Percentiles rank a stretch among this genome's conserved stretches.
phyloP scores from a whole-genome alignment of 2,329 filamentous ascomycete species.

The Didymella exigua region DNA sequence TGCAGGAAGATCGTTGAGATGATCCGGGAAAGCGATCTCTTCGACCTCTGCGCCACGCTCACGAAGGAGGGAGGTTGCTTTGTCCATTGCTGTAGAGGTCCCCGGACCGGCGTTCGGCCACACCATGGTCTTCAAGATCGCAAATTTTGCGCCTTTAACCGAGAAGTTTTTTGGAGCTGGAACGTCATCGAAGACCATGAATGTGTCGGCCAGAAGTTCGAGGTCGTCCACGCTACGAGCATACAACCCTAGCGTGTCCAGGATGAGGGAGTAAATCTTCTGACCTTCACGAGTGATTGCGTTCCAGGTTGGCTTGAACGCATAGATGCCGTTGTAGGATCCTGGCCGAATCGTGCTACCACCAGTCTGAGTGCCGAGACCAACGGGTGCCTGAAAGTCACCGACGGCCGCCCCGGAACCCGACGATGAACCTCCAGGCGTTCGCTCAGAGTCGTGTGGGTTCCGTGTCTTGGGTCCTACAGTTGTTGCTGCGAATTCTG shows the following conservation, averaged over 20 bases:
- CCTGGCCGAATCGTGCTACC: slow-evolving; percentile 69
- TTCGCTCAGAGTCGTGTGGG: slow-evolving; percentile 59
- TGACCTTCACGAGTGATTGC: slow-evolving; percentile 66
- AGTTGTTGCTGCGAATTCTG: slow-evolving; percentile 66
- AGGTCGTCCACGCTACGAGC: slow-evolving; percentile 64
- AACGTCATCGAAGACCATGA: slow-evolving; percentile 61
- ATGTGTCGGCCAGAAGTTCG: slow-evolving; percentile 60
- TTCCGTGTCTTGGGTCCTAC: slow-evolving; percentile 63
- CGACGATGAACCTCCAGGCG: slow-evolving; percentile 70
- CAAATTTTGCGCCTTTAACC: slow-evolving; percentile 58
- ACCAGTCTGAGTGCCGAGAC: slow-evolving; percentile 69
- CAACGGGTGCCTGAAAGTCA: slow-evolving; percentile 67
- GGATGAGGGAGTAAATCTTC: slow-evolving; percentile 62
- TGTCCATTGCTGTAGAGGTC: slow-evolving; percentile 44
- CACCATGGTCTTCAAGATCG: slow-evolving; percentile 56
- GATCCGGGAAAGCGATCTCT: slow-evolving; percentile 59
- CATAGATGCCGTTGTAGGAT: slow-evolving; percentile 69
- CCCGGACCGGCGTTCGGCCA: slow-evolving; percentile 54
- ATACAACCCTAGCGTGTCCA: slow-evolving; percentile 69
- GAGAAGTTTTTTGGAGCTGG: slow-evolving; percentile 44
- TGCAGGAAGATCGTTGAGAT: slow-evolving; percentile 56
- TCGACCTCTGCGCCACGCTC: slow-evolving; percentile 61
- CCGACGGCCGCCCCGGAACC: slow-evolving; percentile 70
- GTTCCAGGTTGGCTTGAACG: slow-evolving; percentile 70
- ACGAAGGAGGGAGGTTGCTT: slow-evolving; percentile 42